phyloP scores from a whole-genome alignment of 306 rosid species.

The Herpetospermum pedunculosum region DNA sequence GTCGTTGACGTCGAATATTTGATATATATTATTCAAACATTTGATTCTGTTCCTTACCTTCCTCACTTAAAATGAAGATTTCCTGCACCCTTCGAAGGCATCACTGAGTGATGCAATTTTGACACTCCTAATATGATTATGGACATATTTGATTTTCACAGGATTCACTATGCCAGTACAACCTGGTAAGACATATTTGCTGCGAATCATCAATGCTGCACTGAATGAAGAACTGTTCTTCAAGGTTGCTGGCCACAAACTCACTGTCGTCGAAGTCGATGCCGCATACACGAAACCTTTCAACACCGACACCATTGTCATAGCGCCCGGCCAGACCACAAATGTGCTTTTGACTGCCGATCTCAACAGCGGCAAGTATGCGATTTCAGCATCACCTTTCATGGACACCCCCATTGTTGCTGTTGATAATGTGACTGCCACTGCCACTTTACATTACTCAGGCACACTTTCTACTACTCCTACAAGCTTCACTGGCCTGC shows the following conservation, averaged over 20 bases:
- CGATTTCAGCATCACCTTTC: conserved; percentile 58
- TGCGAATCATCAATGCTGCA: conserved; percentile 80
- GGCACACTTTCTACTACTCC: conserved; percentile 26
- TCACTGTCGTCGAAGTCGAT: conserved; percentile 74
- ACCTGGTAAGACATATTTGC: conserved; percentile 42
- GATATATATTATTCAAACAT: neutral
- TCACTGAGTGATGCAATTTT: neutral
- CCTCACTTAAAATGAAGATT: neutral
- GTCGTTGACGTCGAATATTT: too few species aligned
- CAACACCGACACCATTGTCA: conserved; percentile 44
- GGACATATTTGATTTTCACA: conserved; percentile 7
- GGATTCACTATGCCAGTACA: conserved; percentile 44
- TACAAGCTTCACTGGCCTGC: conserved; percentile 39
- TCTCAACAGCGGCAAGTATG: conserved; percentile 32
- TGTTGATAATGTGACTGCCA: conserved; percentile 53
- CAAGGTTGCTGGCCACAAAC: conserved; percentile 59
- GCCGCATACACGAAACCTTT: conserved; percentile 75
- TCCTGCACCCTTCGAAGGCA: neutral
- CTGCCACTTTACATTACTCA: conserved; percentile 47
- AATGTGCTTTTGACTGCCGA: conserved; percentile 49
- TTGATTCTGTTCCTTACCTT: neutral
- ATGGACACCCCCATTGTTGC: conserved; percentile 50
- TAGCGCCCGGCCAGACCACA: conserved; percentile 88
- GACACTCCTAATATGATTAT: neutral
- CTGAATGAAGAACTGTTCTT: conserved; percentile 78